A percentile compares a stretch with the other conserved stretches of the same genome.
phyloP scores from a whole-genome alignment of 495 filamentous ascomycete species.

The Aspergillus cavernicola region DNA sequence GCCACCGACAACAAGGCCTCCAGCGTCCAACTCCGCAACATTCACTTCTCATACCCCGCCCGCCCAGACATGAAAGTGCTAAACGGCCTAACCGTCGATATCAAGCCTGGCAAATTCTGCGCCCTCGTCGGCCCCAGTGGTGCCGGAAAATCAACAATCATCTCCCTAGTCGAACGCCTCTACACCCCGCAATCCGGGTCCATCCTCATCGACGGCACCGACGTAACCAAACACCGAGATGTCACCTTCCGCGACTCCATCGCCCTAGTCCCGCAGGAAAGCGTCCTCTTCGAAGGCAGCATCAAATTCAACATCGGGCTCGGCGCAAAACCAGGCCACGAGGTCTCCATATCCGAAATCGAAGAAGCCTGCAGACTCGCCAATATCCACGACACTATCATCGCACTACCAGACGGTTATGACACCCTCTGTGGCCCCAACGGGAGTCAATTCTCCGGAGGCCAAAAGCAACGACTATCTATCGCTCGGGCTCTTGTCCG shows the following conservation, averaged over 20 bases:
- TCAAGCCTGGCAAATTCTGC: constrained; percentile 54
- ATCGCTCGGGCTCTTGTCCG: constrained; percentile 75
- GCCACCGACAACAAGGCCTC: constrained; percentile 27
- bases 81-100: constrained; percentile 48
- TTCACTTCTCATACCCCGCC: constrained; percentile 59
- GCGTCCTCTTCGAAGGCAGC: constrained; percentile 50
- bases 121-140: constrained; percentile 60
- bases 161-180: constrained; percentile 53
- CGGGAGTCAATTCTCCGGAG: constrained; percentile 64
- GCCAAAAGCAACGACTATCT: constrained; percentile 71
- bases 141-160: constrained; percentile 59
- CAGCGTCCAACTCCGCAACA: constrained; percentile 29
- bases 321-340: constrained; percentile 40
- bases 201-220: constrained; percentile 37
- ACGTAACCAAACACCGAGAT: constrained; percentile 35
- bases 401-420: constrained; percentile 56
- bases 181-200: constrained; percentile 46
- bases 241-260: constrained; percentile 45
- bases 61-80: constrained; percentile 51
- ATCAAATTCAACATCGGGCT: constrained; percentile 53
- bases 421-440: constrained; percentile 61
- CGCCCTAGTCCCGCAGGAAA: constrained; percentile 54
- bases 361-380: constrained; percentile 54
- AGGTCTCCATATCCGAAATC: constrained; percentile 47
- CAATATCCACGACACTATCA: constrained; percentile 57